A percentile compares a stretch with the other conserved stretches of the same genome.
phyloP scores from a whole-genome alignment of 306 rosid species.

The Echinosophora koreensis region DNA sequence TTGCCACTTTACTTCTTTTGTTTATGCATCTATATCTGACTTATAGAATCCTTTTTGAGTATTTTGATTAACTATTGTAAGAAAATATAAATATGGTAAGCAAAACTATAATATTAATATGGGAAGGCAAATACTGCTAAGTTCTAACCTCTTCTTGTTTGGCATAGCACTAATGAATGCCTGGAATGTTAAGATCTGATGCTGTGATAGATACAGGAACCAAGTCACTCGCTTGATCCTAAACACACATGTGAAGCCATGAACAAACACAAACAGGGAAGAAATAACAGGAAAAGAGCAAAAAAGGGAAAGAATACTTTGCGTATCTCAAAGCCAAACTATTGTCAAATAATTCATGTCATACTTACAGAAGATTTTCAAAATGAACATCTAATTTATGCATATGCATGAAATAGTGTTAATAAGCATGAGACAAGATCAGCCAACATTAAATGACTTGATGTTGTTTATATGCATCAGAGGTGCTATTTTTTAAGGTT shows the following conservation, averaged over 20 bases:
- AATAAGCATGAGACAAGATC: not conserved
- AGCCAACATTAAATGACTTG: not conserved
- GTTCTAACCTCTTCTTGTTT: constrained; percentile 82
- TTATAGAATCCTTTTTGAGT: no score
- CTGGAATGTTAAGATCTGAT: constrained; percentile 79
- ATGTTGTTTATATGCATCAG: not conserved
- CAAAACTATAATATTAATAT: constrained; percentile 26
- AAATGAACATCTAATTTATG: not conserved
- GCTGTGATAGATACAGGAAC: constrained; percentile 72
- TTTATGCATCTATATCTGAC: no score
- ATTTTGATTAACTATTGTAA: no score
- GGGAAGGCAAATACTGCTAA: constrained; percentile 43
- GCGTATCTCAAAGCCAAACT: not conserved
- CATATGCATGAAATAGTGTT: not conserved
- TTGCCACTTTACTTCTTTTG: no score
- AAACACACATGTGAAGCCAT: constrained; percentile 29
- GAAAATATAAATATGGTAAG: constrained; percentile 30
- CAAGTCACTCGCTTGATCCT: constrained; percentile 61
- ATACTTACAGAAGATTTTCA: not conserved
- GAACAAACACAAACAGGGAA: constrained; percentile 16
- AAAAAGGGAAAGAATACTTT: not conserved
- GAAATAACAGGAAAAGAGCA: not conserved
- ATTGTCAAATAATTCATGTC: not conserved
- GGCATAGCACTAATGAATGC: constrained; percentile 59
- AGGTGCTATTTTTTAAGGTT: not conserved